A percentile compares a stretch with the other conserved stretches of the same genome.
These are phyloP conservation scores for Pyrus betulifolia DNA, from an alignment of 306 rosid genomes.

Conservation along the genomic window DNA sequence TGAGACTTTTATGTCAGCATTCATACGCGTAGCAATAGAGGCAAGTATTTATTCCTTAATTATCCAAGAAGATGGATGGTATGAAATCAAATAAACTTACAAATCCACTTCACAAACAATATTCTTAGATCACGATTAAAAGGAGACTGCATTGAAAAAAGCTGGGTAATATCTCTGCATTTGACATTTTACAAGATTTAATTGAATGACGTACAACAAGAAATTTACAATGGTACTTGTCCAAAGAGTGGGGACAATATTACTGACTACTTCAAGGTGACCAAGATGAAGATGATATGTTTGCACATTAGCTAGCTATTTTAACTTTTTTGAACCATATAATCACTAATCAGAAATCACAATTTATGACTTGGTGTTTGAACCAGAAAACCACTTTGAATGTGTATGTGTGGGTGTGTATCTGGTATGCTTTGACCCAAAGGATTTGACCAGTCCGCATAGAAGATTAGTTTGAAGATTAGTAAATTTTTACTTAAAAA, in stretches of 20 bases:
- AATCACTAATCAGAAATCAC: neutral
- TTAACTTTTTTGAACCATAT: neutral
- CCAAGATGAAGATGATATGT: neutral
- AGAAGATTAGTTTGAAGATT: neutral
- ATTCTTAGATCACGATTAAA: neutral
- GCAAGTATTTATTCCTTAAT: neutral
- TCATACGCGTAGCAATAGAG: neutral
- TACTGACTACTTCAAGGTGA: neutral
- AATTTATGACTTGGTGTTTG: neutral
- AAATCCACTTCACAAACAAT: neutral
- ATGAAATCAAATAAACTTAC: neutral
- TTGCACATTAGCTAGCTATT: neutral
- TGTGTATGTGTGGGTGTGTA: neutral
- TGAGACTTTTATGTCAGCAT: neutral
- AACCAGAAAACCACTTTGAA: neutral
- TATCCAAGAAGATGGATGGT: neutral
- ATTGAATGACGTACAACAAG: neutral
- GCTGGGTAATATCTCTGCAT: neutral
- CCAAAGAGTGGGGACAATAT: neutral
- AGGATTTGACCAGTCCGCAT: neutral
- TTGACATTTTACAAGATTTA: neutral
- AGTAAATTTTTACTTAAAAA: too few relatives aligned
- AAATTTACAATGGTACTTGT: neutral
- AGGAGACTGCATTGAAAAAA: neutral
- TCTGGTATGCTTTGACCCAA: neutral